phyloP scores from a whole-genome alignment of 768 basidiomycete genomes.

The Gymnopilus dilepis region DNA sequence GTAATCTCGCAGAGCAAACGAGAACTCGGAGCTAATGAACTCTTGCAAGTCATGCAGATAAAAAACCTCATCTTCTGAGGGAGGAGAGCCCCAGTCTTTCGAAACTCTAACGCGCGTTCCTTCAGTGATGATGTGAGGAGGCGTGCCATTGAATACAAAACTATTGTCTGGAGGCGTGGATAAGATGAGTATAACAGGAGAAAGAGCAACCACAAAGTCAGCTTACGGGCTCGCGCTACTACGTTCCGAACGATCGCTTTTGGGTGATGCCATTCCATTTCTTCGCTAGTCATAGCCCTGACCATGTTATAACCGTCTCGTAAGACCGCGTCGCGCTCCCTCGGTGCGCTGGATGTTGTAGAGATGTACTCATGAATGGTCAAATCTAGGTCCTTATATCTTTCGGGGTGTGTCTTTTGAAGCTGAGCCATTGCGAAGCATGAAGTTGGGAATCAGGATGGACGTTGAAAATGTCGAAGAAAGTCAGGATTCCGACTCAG shows the following conservation, averaged over 20 bases:
- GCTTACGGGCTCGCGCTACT: background rate
- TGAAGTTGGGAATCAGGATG: background rate
- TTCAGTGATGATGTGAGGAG: background rate
- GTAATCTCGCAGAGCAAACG: background rate
- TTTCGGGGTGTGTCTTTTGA: background rate
- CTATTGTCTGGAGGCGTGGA: background rate
- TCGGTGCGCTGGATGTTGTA: background rate
- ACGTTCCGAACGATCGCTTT: background rate
- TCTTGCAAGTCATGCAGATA: slow-evolving; percentile 46
- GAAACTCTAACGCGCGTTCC: background rate
- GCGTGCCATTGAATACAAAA: slow-evolving; percentile 5
- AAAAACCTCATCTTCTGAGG: slow-evolving; percentile 40
- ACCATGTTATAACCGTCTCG: slow-evolving; percentile 1
- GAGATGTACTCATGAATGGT: slow-evolving; percentile 16
- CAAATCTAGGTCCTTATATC: background rate
- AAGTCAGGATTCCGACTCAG: too few species aligned
- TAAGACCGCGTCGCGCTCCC: background rate
- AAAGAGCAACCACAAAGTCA: background rate
- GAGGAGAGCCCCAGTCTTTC: slow-evolving; percentile 46
- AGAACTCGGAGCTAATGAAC: slow-evolving; percentile 32
- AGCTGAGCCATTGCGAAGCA: background rate
- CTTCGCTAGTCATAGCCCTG: background rate
- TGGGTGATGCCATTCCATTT: background rate
- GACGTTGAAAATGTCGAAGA: background rate
- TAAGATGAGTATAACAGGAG: background rate